These are phyloP conservation scores for Persicaria tinctoria DNA, from an alignment of 148 eudicot species.

Conservation along the genomic window DNA sequence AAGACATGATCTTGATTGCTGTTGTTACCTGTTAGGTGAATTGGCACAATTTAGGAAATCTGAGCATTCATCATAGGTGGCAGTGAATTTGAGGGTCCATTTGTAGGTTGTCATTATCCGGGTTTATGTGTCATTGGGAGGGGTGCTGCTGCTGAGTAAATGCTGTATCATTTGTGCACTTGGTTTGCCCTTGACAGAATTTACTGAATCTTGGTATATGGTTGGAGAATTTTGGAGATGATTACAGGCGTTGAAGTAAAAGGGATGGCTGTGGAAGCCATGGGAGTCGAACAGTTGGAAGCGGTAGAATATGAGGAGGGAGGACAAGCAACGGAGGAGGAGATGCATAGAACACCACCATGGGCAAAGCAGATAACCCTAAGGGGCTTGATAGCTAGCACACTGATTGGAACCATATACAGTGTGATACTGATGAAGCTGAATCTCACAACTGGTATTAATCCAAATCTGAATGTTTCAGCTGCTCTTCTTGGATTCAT, in stretches of 20 bases:
- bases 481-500: conserved; percentile 79
- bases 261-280: background rate
- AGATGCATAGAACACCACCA: conserved; percentile 37
- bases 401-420: conserved; percentile 42
- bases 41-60: background rate
- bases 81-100: conserved; percentile 4
- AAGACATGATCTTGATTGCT: background rate
- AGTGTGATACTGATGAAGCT: conserved; percentile 77
- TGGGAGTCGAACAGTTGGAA: conserved; percentile 1
- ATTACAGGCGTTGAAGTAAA: background rate
- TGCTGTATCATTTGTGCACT: background rate
- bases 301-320: background rate
- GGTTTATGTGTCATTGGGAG: conserved; percentile 5
- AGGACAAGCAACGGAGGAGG: background rate
- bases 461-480: conserved; percentile 66
- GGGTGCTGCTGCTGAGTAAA: background rate
- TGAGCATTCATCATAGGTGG: background rate
- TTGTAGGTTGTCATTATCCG: background rate
- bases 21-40: background rate
- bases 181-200: background rate
- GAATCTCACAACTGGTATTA: conserved; percentile 65
- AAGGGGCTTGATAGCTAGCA: conserved; percentile 55
- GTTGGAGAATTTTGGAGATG: background rate
- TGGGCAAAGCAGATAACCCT: conserved; percentile 71
- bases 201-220: background rate